Evolutionary conservation across 2,329 filamentous ascomycete genomes (phyloP), one percentile per base, ranked within the genome.

Genomic region (Myriosclerotinia scirpicola): DNA sequence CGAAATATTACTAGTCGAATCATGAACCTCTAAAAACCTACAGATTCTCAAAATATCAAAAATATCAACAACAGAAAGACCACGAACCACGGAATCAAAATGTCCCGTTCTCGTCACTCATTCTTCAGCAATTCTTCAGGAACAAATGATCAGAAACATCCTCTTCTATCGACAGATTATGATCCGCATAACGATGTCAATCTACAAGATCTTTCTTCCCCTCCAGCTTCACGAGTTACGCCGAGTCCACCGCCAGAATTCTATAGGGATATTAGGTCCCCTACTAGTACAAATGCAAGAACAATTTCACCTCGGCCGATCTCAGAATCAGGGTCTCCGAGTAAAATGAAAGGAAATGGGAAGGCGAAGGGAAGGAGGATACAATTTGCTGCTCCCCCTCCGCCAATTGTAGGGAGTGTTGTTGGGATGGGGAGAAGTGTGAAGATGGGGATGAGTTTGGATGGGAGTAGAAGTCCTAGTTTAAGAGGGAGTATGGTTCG

Each of bases 301-400:
- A 52, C 34, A 1, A 12, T 63, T 9, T 63, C 48, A 9, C 60
- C 48, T 5, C 48, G 60, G 22, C 46, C 46, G 22, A n/a, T 60
- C 8, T 60, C 58, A 2, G 44, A 50, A 38, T 36, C 58, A 15
- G 58, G 58, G 6, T 60, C 58, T 26, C 42, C 44, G 22, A 63
- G 64, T 46, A 65, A 53, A 15, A 38, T 46, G 5, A 65, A 60
- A 30, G 36, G 64, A 15, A 22, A 36, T 34, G 14, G 46, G 12
- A 34, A 60, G 44, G 44, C 36, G 7, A 64, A 22, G 20, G 61
- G 67, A 55, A 65, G 69, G 38, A 72, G 56, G 55, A 74, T 75
- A 56, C 72, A 73, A 54, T 76, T 76, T 59, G 67, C 71, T 22
- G 74, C 71, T 42, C 74, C 74, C 1, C 74, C 74, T 1, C 72